Conservation (phyloP, 257 asterid species). For the Solanum corneliomulleri region DNA sequence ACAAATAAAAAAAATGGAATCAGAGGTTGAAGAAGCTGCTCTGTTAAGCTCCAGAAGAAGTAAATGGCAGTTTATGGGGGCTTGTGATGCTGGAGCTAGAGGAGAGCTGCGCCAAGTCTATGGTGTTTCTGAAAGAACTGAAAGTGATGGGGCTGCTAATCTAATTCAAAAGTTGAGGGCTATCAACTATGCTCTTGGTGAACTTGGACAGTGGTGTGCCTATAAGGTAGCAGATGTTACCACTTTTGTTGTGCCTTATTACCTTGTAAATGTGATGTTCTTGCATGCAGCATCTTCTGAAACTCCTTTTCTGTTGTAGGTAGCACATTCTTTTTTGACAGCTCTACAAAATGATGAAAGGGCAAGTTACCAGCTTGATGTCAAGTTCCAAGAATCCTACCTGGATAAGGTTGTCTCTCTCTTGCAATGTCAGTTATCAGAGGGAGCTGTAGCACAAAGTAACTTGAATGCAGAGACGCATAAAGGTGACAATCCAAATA, state of each 20-base stretch:
- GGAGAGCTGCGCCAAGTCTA: conserved; percentile 89
- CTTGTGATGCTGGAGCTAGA: conserved; percentile 98
- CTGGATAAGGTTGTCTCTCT: conserved; percentile 75
- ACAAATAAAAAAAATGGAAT: conserved; percentile 91
- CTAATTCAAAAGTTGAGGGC: conserved; percentile 95
- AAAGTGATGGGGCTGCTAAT: conserved; percentile 98
- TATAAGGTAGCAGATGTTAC: conserved; percentile 48
- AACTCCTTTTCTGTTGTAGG: conserved; percentile 35
- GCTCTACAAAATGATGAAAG: conserved; percentile 97
- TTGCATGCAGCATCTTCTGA: not conserved
- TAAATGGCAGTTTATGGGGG: conserved; percentile 99
- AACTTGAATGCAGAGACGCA: conserved; percentile 23
- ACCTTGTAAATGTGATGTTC: not conserved
- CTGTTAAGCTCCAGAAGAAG: conserved; percentile 89
- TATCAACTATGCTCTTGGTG: conserved; percentile 92
- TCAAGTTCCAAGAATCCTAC: conserved; percentile 96
- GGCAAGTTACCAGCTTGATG: conserved; percentile 89
- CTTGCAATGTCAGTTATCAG: conserved; percentile 79
- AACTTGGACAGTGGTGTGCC: conserved; percentile 99
- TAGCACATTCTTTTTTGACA: conserved; percentile 74
- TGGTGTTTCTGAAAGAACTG: conserved; percentile 98
- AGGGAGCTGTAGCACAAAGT: conserved; percentile 73
- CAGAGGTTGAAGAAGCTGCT: conserved; percentile 86
- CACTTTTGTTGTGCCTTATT: not conserved
- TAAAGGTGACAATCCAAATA: conserved; percentile 17